A percentile compares a stretch with the other conserved stretches of the same genome.
Evolutionary conservation across 768 basidiomycete species (phyloP).

Genomic region (Piloderma croceum): DNA sequence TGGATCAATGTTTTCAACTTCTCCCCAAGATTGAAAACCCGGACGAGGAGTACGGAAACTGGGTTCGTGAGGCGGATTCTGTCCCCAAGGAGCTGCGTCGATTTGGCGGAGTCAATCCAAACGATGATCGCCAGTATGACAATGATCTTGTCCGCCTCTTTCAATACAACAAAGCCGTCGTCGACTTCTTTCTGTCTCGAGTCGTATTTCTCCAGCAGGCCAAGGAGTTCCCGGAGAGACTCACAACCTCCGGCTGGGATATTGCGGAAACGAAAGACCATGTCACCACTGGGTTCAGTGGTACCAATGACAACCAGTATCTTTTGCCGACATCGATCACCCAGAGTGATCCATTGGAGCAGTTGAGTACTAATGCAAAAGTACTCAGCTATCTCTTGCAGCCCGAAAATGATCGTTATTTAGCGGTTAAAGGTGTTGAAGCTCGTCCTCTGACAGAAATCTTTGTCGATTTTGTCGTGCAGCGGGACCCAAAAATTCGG

Average conservation of each 20-base stretch:
- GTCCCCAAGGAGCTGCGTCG: slow-evolving; percentile 9
- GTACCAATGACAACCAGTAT: slow-evolving; percentile 31
- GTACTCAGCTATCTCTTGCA: slow-evolving; percentile 25
- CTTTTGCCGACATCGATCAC: not conserved
- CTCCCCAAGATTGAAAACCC: slow-evolving; percentile 28
- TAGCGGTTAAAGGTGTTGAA: slow-evolving; percentile 10
- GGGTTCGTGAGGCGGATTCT: slow-evolving; percentile 24
- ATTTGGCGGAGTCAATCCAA: slow-evolving; percentile 15
- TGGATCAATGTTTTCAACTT: slow-evolving; percentile 23
- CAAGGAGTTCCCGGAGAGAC: slow-evolving; percentile 29
- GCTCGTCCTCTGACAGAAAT: slow-evolving; percentile 11
- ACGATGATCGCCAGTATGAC: slow-evolving; percentile 12
- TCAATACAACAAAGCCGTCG: slow-evolving; percentile 19
- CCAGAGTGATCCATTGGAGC: slow-evolving; percentile 18
- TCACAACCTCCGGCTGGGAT: slow-evolving; percentile 34
- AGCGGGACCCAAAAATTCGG: slow-evolving; percentile 10
- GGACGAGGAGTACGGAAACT: slow-evolving; percentile 24
- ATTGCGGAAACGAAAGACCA: slow-evolving; percentile 25
- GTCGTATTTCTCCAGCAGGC: slow-evolving; percentile 32
- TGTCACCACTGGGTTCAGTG: slow-evolving; percentile 30
- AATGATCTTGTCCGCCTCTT: slow-evolving; percentile 25
- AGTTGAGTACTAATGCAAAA: slow-evolving; percentile 20
- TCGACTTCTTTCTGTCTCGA: slow-evolving; percentile 33
- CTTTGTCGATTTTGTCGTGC: slow-evolving; percentile 6
- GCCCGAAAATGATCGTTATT: slow-evolving; percentile 10